Conservation (phyloP, 306 rosid species). For the Begonia peltatifolia region DNA sequence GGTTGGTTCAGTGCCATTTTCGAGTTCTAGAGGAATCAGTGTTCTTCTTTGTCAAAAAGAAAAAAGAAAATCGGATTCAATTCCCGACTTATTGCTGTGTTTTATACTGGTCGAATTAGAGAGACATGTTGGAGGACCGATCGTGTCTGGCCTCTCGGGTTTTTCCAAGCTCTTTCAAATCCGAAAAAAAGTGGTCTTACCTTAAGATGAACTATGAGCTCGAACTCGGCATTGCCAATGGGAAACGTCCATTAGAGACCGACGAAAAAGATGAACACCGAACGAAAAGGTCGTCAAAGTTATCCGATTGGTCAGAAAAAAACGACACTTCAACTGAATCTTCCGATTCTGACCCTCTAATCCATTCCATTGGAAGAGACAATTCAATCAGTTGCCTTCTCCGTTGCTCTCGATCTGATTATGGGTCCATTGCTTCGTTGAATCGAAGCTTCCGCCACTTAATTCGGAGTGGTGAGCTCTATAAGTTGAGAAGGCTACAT, state of each 20-base stretch:
- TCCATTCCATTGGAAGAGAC: slow-evolving; percentile 49
- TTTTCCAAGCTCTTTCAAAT: slow-evolving; percentile 55
- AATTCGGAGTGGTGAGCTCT: slow-evolving; percentile 65
- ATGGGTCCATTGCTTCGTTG: slow-evolving; percentile 55
- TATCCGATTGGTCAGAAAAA: slow-evolving; percentile 23
- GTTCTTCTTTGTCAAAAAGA: slow-evolving; percentile 12
- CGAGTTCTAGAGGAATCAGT: slow-evolving; percentile 15
- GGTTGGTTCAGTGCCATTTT: slow-evolving; percentile 2
- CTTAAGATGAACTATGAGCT: slow-evolving; percentile 34
- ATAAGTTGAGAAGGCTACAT: slow-evolving; percentile 50
- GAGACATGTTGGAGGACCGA: slow-evolving; percentile 87
- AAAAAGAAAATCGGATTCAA: slow-evolving; percentile 22
- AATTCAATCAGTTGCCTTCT: slow-evolving; percentile 63
- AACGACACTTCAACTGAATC: slow-evolving; percentile 27
- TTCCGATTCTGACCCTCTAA: slow-evolving; percentile 49
- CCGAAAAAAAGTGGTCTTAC: slow-evolving; percentile 50
- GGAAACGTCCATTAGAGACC: slow-evolving; percentile 41
- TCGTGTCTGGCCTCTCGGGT: slow-evolving; percentile 47
- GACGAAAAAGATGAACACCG: slow-evolving; percentile 27
- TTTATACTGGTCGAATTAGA: slow-evolving; percentile 10
- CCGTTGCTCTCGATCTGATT: slow-evolving; percentile 77
- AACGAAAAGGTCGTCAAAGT: slow-evolving; percentile 30
- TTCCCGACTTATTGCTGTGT: neutral
- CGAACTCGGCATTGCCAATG: slow-evolving; percentile 31
- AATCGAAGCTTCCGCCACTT: slow-evolving; percentile 50